Percentiles rank a stretch among this genome's conserved stretches.
Evolutionary conservation across 75 land plant species (phyloP).

Genomic region (Pseudotsuga menziesii): DNA sequence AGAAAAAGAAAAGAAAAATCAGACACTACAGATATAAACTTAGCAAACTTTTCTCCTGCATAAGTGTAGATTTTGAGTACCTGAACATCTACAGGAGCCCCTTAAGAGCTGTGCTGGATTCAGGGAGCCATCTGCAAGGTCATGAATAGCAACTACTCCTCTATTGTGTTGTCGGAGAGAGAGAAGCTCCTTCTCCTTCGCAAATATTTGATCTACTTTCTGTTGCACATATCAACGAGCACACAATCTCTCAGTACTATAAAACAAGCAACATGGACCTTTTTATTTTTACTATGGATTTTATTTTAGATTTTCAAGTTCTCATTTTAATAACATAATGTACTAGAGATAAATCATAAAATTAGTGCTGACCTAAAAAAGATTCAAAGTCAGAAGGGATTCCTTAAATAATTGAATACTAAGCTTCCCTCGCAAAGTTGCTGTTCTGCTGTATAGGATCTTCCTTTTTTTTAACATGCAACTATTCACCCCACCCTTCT

Average conservation of each 20-base stretch:
- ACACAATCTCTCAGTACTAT: background rate
- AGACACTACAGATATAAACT: background rate
- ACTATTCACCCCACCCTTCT: no score
- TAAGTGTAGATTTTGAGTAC: slow-evolving; percentile 13
- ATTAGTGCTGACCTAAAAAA: slow-evolving; percentile 37
- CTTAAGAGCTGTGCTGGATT: slow-evolving; percentile 29
- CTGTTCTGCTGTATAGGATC: background rate
- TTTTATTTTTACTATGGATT: background rate
- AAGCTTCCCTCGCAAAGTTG: slow-evolving; percentile 36
- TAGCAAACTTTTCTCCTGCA: background rate
- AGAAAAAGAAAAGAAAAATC: no score
- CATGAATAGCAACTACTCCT: slow-evolving; percentile 22
- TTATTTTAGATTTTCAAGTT: background rate
- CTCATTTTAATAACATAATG: background rate
- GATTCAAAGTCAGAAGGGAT: slow-evolving; percentile 23
- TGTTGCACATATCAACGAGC: slow-evolving; percentile 11
- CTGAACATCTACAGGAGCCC: slow-evolving; percentile 40
- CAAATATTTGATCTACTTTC: slow-evolving; percentile 35
- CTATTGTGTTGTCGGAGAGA: slow-evolving; percentile 22
- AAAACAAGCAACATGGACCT: background rate
- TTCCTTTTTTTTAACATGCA: no score
- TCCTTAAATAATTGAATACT: slow-evolving; percentile 31
- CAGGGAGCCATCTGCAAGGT: slow-evolving; percentile 7
- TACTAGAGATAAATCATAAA: no score
- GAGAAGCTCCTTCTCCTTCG: slow-evolving; percentile 20